Percentiles rank a stretch among this genome's conserved stretches.
Conservation (phyloP, 148 eudicot genomes). For the Rhododendron ovatum region DNA sequence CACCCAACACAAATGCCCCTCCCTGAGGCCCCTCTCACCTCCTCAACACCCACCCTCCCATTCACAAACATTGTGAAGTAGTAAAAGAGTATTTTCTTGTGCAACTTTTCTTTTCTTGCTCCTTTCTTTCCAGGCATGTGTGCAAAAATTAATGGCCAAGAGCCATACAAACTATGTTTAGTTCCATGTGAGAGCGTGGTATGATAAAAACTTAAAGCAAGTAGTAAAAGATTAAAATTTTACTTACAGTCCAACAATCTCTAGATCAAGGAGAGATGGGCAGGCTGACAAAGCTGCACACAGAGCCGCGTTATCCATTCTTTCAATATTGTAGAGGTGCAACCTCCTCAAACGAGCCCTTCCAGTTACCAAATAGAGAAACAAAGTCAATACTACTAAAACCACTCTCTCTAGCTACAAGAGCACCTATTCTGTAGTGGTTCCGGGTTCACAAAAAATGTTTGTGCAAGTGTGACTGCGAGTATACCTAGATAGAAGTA, state of each 20-base stretch:
- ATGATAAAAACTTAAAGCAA: neutral
- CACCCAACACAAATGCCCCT: neutral
- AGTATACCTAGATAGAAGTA: neutral
- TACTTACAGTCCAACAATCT: conserved; percentile 77
- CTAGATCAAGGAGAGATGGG: conserved; percentile 59
- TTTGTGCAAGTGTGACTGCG: neutral
- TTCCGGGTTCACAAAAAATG: neutral
- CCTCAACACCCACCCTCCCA: neutral
- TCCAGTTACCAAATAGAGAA: neutral
- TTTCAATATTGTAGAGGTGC: conserved; percentile 60
- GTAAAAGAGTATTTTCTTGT: neutral
- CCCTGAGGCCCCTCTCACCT: neutral
- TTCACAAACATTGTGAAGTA: neutral
- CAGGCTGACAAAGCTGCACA: conserved; percentile 49
- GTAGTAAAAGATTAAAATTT: neutral
- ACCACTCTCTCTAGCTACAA: neutral
- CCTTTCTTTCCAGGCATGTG: neutral
- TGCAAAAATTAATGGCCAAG: neutral
- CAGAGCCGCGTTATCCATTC: conserved; percentile 52
- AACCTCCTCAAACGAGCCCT: conserved; percentile 52
- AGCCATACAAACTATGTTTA: neutral
- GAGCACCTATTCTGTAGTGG: neutral
- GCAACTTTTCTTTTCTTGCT: neutral
- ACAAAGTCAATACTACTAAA: neutral
- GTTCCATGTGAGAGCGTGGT: neutral